Base-by-base conservation (phyloP, 2,329 filamentous ascomycete genomes). In the Helotiales sp. region DNA sequence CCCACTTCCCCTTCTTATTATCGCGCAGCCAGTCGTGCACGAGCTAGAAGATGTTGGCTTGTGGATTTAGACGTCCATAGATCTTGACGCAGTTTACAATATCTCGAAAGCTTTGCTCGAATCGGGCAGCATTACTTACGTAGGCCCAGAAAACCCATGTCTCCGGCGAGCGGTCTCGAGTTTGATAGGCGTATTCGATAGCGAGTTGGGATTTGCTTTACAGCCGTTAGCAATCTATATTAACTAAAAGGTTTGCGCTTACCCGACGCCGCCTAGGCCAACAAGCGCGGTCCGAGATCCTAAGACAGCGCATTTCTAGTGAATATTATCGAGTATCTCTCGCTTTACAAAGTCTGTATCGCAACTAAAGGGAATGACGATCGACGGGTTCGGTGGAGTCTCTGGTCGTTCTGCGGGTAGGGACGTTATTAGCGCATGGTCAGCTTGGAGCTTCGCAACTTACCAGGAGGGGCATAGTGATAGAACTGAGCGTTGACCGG, bases 141-240 rank as follows among this genome's bases (percentile, higher is more conserved):
- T 47, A 24, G 42, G 75, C 61, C 73, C 69, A 76, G 51, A 74
- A 74, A 17, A 75, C 58, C 61, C 63, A 71, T 10, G 62, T 69
- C 17, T 62, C 17, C 0, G 67, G 63, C n/a, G 55, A 67, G 29
- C 54, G 36, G 0, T 67, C 55, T 51, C 58, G 61, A 13, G 65
- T 52, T 17, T 56, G 57, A 54, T 74, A 66, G 0, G 65, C 64
- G 36, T 73, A 73, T 61, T 73, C 60, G 36, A 75, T 74, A 9
- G 69, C 67, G 31, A 71, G 62, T 62, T 70, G 66, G 36, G 69
- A 68, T 61, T 71, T 71, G n/a, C 70, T 71, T 50, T 10, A 31
- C 7, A 13, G 10, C 25, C 1, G 13, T 59, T 48, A 59, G 46
- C 48, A 3, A 40, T 48, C n/a, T 36, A 17, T n/a, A 34, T n/a